A percentile compares a stretch with the other conserved stretches of the same genome.
phyloP scores from a whole-genome alignment of 371 early-diverging fungal genomes.

The Blakeslea trispora region DNA sequence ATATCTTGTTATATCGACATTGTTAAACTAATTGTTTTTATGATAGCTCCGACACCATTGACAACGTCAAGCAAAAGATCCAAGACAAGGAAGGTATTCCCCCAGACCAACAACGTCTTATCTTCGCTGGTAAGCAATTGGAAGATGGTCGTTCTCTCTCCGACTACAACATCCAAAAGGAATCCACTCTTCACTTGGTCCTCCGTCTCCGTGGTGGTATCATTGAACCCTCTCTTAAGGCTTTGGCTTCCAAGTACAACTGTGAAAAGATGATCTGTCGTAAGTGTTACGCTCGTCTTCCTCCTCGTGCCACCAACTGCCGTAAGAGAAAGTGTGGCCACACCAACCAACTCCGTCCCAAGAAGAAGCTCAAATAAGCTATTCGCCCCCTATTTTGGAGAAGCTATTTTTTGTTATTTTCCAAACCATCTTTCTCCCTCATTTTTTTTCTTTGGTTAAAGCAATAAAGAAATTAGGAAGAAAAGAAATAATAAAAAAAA shows the following conservation, averaged over 20 bases:
- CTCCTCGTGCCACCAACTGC: conserved; percentile 99
- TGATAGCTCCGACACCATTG: conserved; percentile 56
- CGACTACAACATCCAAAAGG: conserved; percentile 89
- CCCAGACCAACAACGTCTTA: conserved; percentile 99
- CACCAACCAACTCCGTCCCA: conserved; percentile 97
- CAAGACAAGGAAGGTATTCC: conserved; percentile 99
- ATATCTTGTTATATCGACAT: no score
- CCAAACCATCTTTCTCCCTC: not conserved
- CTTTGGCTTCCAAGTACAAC: conserved; percentile 96
- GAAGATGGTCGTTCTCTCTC: conserved; percentile 91
- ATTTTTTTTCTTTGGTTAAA: conserved; percentile 3
- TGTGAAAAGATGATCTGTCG: conserved; percentile 99
- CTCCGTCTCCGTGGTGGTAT: conserved; percentile 96
- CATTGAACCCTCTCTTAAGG: conserved; percentile 94
- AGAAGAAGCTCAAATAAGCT: conserved; percentile 74
- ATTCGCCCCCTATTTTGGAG: conserved; percentile 1
- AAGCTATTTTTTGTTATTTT: not conserved
- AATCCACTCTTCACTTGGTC: conserved; percentile 96
- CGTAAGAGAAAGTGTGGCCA: conserved; percentile 99
- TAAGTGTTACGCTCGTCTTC: conserved; percentile 98
- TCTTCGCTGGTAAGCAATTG: conserved; percentile 99
- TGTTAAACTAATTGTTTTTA: not conserved
- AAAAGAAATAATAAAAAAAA: conserved; percentile 6
- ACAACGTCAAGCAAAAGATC: conserved; percentile 92
- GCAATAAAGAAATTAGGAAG: conserved; percentile 6